phyloP scores from a whole-genome alignment of 345 rosid genomes.

The Rhizophora mangle region DNA sequence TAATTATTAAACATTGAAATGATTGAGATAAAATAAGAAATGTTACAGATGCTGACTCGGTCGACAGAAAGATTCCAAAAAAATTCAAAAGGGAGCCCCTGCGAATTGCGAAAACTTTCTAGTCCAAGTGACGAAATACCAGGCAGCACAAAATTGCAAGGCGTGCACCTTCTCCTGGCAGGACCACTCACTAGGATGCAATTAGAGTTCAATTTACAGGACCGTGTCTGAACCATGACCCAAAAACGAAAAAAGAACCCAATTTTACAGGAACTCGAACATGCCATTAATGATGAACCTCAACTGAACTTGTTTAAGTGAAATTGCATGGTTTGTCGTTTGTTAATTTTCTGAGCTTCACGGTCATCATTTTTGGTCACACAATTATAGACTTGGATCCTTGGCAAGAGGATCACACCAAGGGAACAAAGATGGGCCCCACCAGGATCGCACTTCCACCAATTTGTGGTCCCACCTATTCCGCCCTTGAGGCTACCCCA shows the following conservation, averaged over 20 bases:
- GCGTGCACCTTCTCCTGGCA: slow-evolving; percentile 20
- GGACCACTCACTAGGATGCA: no score
- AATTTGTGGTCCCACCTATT: slow-evolving; percentile 96
- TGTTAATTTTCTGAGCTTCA: background rate
- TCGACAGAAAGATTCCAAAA: slow-evolving; percentile 85
- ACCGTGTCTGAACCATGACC: background rate
- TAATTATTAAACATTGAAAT: background rate
- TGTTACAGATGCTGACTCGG: slow-evolving; percentile 74
- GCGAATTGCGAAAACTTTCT: slow-evolving; percentile 66
- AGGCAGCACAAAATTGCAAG: slow-evolving; percentile 83
- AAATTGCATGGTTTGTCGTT: background rate
- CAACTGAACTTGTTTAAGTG: background rate
- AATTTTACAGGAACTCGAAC: background rate
- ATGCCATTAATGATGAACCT: background rate
- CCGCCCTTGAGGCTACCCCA: slow-evolving; percentile 70
- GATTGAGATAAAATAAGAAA: background rate
- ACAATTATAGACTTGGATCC: slow-evolving; percentile 75
- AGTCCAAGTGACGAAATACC: slow-evolving; percentile 89
- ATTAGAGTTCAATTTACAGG: no score
- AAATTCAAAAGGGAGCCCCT: slow-evolving; percentile 82
- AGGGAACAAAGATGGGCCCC: slow-evolving; percentile 95
- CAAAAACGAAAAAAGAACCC: background rate
- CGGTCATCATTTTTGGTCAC: no score
- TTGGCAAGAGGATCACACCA: slow-evolving; percentile 96
- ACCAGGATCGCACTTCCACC: slow-evolving; percentile 84